Evolutionary conservation across 2,329 filamentous ascomycete species (phyloP), one percentile per base, ranked within the genome.

Genomic region (Botrytis porri): DNA sequence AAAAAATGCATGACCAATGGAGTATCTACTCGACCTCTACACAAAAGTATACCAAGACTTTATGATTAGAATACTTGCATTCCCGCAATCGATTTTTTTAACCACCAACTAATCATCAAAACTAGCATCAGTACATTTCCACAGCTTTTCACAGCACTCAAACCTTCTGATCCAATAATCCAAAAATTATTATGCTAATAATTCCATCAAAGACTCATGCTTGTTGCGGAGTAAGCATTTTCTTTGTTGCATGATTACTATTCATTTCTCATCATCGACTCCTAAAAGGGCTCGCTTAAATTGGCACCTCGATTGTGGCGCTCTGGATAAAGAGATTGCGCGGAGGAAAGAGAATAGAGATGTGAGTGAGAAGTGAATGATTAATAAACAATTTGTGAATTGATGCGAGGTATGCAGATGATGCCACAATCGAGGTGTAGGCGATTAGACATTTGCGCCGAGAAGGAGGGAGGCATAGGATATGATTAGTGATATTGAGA

Each of bases 231-330:
- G 61, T 59, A 57, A 66, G 43, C 70, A 59, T 3, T 32, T 12
- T 45, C 32, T 59, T 66, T 32, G 35, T 66, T 57, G 22, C 5
- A 14, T 59, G 61, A 66, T 71, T 66, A 66, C 45, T 66, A 71
- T 66, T 71, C 70, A 71, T 59, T 32, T 10, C 25, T 37, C 16
- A 51, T 39, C 29, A 18, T 64, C 22, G n/a, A 7, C 45, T 66
- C 70, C 37, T 59, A 45, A 59, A 43, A 54, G 37, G n/a, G 61
- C 37, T 54, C 70, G 70, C 70, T 66, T 66, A 71, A 39, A 35
- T 20, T 25, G 18, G n/a, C 6, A 51, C 43, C 62, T 63, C 45
- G 32, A 32, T 35, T 71, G 61, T 66, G 70, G 70, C 60, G 61
- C 29, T 57, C 16, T 14, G 37, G 35, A 43, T n/a, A 54, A 65